Evolutionary conservation across 257 asterid genomes (phyloP).

Genomic region (Scutellaria minor): DNA sequence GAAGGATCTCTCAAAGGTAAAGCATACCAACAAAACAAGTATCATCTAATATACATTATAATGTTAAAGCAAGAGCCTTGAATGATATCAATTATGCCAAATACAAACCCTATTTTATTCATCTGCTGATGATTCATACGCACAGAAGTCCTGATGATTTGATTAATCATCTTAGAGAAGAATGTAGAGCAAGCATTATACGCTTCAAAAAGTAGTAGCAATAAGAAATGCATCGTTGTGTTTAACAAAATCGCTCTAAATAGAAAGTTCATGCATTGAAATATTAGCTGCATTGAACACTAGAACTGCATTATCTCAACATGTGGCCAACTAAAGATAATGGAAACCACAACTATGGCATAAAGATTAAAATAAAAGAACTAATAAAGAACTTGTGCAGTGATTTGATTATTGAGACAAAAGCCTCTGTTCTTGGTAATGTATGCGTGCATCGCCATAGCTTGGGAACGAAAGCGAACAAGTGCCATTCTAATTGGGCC

Average conservation of each 20-base stretch:
- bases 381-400: slow-evolving; percentile 67
- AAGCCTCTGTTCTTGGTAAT: slow-evolving; percentile 76
- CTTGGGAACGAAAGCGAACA: slow-evolving; percentile 67
- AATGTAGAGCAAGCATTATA: background rate
- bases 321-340: slow-evolving; percentile 11
- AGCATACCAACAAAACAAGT: no score
- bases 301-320: slow-evolving; percentile 28
- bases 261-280: slow-evolving; percentile 7
- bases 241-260: slow-evolving; percentile 8
- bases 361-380: slow-evolving; percentile 1
- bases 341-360: slow-evolving; percentile 12
- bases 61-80: background rate
- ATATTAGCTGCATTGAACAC: slow-evolving; percentile 17
- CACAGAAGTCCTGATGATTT: background rate
- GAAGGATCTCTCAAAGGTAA: no score
- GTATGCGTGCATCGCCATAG: slow-evolving; percentile 74
- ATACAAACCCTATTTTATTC: no score
- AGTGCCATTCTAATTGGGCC: slow-evolving; percentile 53
- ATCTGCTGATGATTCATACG: no score
- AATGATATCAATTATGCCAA: background rate
- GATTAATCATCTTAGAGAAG: background rate
- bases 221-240: slow-evolving; percentile 13
- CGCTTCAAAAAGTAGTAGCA: slow-evolving; percentile 1
- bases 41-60: no score
- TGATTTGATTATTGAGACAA: slow-evolving; percentile 69